A percentile compares a stretch with the other conserved stretches of the same genome.
Evolutionary conservation across 1,284 basidiomycete genomes (phyloP).

Genomic region (Prillingera fragicola): DNA sequence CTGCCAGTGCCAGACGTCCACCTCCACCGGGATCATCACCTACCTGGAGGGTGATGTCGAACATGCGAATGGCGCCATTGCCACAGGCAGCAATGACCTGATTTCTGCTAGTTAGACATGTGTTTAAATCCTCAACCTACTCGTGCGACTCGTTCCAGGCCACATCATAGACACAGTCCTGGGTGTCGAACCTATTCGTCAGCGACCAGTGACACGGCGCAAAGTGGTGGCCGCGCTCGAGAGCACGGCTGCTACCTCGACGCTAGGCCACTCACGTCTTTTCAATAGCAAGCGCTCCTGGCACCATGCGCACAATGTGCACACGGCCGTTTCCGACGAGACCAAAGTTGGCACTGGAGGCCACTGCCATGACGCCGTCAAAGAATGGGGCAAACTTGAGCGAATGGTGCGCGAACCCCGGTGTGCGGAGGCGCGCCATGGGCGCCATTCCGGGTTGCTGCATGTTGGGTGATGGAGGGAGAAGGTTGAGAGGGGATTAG

Average conservation of each 20-base stretch:
- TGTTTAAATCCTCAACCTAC: slow-evolving; percentile 48
- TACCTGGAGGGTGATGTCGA: slow-evolving; percentile 85
- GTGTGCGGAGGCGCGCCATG: slow-evolving; percentile 51
- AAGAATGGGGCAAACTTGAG: slow-evolving; percentile 91
- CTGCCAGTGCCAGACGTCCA: not conserved
- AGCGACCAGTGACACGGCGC: not conserved
- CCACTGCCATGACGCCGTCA: slow-evolving; percentile 71
- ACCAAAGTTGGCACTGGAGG: slow-evolving; percentile 89
- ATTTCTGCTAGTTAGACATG: slow-evolving; percentile 46
- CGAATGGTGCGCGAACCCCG: slow-evolving; percentile 81
- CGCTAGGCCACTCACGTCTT: slow-evolving; percentile 66
- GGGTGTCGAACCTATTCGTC: slow-evolving; percentile 74
- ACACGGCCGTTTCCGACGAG: slow-evolving; percentile 88
- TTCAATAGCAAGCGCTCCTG: slow-evolving; percentile 56
- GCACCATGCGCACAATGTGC: slow-evolving; percentile 60
- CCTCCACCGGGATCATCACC: slow-evolving; percentile 31
- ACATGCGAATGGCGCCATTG: slow-evolving; percentile 84
- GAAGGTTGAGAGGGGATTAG: not conserved
- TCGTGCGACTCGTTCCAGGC: slow-evolving; percentile 93
- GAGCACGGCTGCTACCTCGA: not conserved
- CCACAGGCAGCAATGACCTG: slow-evolving; percentile 84
- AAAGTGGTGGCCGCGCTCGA: too few relatives aligned
- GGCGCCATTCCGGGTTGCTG: not conserved
- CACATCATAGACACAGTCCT: slow-evolving; percentile 86
- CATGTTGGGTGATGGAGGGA: not conserved